phyloP scores from a whole-genome alignment of 257 asterid genomes.

The Cinchona pubescens region DNA sequence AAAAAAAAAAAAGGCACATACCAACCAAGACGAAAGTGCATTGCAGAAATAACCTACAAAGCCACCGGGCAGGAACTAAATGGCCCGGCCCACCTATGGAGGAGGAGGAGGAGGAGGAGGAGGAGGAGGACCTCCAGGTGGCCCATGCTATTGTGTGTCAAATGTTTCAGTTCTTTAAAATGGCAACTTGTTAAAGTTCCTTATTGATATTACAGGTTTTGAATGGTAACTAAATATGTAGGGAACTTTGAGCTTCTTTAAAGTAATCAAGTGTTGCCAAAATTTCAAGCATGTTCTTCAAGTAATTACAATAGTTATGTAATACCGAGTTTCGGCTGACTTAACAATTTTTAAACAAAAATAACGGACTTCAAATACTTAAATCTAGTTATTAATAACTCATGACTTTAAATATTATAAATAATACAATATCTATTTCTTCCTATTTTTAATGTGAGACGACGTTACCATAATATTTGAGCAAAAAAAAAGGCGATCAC shows the following conservation, averaged over 20 bases:
- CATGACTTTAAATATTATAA: no score
- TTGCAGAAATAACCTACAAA: slow-evolving; percentile 34
- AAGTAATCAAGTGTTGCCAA: not conserved
- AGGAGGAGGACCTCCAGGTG: not conserved
- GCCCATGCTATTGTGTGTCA: not conserved
- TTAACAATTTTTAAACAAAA: no score
- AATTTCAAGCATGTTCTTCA: not conserved
- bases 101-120: not conserved
- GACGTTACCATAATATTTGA: no score
- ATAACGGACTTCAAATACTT: no score
- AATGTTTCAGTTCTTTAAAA: not conserved
- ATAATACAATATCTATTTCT: no score
- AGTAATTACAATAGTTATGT: no score
- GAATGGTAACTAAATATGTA: not conserved
- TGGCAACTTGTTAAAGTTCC: no score
- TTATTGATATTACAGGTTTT: not conserved
- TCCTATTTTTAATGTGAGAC: no score
- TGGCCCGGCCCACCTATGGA: not conserved
- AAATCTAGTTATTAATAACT: no score
- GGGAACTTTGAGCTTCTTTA: not conserved
- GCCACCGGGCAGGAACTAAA: slow-evolving; percentile 25
- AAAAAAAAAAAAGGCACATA: not conserved
- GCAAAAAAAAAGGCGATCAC: no score
- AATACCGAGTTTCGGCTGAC: no score
- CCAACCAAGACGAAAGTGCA: slow-evolving; percentile 41